Evolutionary conservation across 1,284 basidiomycete genomes (phyloP), one percentile per base, ranked within the genome.

Genomic region (Ceratobasidium papillatum): DNA sequence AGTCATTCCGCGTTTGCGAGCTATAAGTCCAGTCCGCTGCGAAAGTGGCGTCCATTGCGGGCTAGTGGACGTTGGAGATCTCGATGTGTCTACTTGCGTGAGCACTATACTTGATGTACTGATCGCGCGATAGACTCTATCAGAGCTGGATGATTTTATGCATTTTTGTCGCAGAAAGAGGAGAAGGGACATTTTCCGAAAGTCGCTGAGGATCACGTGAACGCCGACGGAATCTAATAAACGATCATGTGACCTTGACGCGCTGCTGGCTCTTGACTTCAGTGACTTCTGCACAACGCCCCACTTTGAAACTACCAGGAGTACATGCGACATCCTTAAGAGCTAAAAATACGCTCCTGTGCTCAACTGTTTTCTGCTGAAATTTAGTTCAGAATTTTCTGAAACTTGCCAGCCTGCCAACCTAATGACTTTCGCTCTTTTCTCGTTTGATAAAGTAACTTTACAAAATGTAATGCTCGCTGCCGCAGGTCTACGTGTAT

Each of bases 1-100:
- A 5, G 94, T 94, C 97, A 99, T 99, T 58, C 98, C 98, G 63
- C 94, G 90, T 85, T 99, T 99, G 75, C 92, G 88, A 27, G 95
- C 96, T 81, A 99, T 92, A 76, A 99, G 86, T n/a, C 98, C 98
- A 0, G 95, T 96, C 76, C 98, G 88, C 78, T 93, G 88, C 3
- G 95, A 96, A 72, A 88, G 86, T 41, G 97, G 93, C 25, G 91
- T 91, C 96, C 96, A 99, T 77, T 80, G 66, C 19, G 69, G 27
- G 19, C 49, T 36, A 9, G 54, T 78, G 12, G 78, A 76, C 2
- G 76, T 58, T 11, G 43, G 34, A 19, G 30, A 2, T 22, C 9
- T 19, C 3, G 52, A 43, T 32, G 36, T 9, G 1, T 2, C 43
- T 47, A 38, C 9, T 1, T 25, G 25, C 4, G 22, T 32, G 19